Percentiles rank a stretch among this genome's conserved stretches.
phyloP scores from a whole-genome alignment of 352 stramenopile genomes.

The Globisporangium spinosum region DNA sequence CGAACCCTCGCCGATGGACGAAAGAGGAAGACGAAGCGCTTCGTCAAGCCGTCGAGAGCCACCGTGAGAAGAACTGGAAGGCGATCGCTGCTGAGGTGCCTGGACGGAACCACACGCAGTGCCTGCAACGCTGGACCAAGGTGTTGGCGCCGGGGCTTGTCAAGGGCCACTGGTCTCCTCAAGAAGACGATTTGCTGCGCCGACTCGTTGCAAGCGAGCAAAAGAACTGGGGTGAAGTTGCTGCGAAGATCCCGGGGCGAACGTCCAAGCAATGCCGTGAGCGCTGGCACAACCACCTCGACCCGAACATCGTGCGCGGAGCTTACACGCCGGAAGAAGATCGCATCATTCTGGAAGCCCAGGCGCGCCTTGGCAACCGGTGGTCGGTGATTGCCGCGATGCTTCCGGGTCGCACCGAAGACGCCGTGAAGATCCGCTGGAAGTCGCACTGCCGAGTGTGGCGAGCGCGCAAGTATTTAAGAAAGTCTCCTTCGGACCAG shows the following conservation, averaged over 20 bases:
- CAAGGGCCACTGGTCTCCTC: slow-evolving; percentile 89
- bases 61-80: slow-evolving; percentile 91
- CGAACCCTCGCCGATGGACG: slow-evolving; percentile 80
- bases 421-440: slow-evolving; percentile 92
- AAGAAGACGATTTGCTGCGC: slow-evolving; percentile 83
- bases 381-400: slow-evolving; percentile 90
- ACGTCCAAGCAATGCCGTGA: slow-evolving; percentile 90
- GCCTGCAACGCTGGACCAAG: slow-evolving; percentile 90
- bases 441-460: slow-evolving; percentile 87
- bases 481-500: slow-evolving; percentile 36
- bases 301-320: slow-evolving; percentile 86
- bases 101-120: slow-evolving; percentile 89
- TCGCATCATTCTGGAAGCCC: slow-evolving; percentile 82
- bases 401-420: slow-evolving; percentile 84
- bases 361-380: slow-evolving; percentile 81
- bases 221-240: slow-evolving; percentile 88
- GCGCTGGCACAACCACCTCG: slow-evolving; percentile 88
- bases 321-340: slow-evolving; percentile 88
- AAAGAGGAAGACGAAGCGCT: slow-evolving; percentile 88
- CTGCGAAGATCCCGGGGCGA: slow-evolving; percentile 77
- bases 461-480: slow-evolving; percentile 79
- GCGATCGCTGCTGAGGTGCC: slow-evolving; percentile 86
- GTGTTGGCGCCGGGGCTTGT: slow-evolving; percentile 84
- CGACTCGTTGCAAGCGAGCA: slow-evolving; percentile 77
- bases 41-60: slow-evolving; percentile 75